Percentiles rank a stretch among this genome's conserved stretches.
Conservation (phyloP, 192 early-diverging fungal genomes). For the Backusella luteola region DNA sequence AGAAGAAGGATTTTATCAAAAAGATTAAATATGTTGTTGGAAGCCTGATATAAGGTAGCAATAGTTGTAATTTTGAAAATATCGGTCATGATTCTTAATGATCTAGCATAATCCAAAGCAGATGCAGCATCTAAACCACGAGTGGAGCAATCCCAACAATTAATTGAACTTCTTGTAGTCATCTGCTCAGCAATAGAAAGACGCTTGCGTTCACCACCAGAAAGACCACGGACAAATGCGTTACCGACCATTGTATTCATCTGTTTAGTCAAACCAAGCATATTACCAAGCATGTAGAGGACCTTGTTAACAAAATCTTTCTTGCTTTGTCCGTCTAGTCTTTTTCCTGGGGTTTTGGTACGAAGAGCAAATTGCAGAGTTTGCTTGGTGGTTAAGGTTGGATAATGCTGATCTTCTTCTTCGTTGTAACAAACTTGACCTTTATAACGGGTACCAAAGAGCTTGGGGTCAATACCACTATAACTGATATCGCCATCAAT, state of each 20-base stretch:
- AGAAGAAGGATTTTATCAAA: conserved; percentile 72
- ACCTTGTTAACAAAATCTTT: conserved; percentile 49
- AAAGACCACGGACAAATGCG: conserved; percentile 72
- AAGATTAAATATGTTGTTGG: conserved; percentile 72
- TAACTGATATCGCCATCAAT: conserved; percentile 61
- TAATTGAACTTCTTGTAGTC: conserved; percentile 54
- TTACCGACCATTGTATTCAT: conserved; percentile 73
- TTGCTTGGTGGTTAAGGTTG: conserved; percentile 73
- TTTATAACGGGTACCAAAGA: conserved; percentile 59
- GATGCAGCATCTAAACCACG: conserved; percentile 78
- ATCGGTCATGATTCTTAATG: conserved; percentile 70
- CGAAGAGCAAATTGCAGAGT: conserved; percentile 75
- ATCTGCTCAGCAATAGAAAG: conserved; percentile 77
- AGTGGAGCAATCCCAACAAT: conserved; percentile 62
- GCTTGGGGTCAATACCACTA: conserved; percentile 60
- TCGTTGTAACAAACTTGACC: conserved; percentile 77
- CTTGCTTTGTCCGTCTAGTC: conserved; percentile 44
- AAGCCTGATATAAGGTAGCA: conserved; percentile 61
- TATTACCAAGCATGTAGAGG: conserved; percentile 45
- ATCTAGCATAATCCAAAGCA: conserved; percentile 75
- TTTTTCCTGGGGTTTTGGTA: conserved; percentile 63
- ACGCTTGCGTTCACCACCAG: conserved; percentile 76
- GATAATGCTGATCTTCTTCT: conserved; percentile 79
- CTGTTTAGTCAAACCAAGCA: conserved; percentile 55
- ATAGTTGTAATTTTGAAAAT: conserved; percentile 59